Base-by-base conservation (phyloP, 495 filamentous ascomycete genomes). In the Hypomontagnella monticulosa region DNA sequence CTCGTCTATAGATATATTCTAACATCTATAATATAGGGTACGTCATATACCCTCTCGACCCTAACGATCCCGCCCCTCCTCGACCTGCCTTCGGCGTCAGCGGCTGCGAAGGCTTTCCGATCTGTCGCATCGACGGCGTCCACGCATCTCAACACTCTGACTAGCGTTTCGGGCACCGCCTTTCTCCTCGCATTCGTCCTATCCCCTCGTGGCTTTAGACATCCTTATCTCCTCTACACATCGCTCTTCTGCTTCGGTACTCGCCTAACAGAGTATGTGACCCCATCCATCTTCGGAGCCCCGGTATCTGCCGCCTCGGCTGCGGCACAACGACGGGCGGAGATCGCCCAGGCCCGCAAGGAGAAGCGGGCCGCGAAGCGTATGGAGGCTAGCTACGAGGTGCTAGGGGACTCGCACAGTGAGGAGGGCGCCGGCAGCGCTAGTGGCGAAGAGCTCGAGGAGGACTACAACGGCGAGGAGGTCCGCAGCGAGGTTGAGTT, bases 171-270 rank as follows among this genome's bases (percentile, higher is more conserved):
- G 20, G 80, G 81, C 59, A 70, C 81, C 43, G 87, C 89, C 19
- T 84, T 97, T 67, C 75, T 88, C 30, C 82, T 92, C 58, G 90
- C 93, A 27, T 97, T 86, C 76, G 58, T 80, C 33, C 78, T 93
- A 66, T 93, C 91, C 0, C 90, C 91, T 0, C 78, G 80, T 3
- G 83, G 85, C 51, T 81, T 82, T 61, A 85, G 87, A 61, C 93
- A 97, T 72, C 93, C 93, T 0, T 97, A 94, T 72, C 85, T 97
- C 3, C 70, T 97, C 33, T 97, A 92, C 87, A 89, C 90, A 27
- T 81, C 82, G 11, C 69, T 89, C 10, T 84, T 91, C 38, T 83
- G 83, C 4, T 42, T 86, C 11, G 78, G 80, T 50, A 84, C 86
- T 16, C 84, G 81, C n/a, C 75, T 81, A 9, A 78, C 89, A 55